Evolutionary conservation across 306 rosid genomes (phyloP), one percentile per base, ranked within the genome.

Genomic region (Macrotyloma uniflorum): DNA sequence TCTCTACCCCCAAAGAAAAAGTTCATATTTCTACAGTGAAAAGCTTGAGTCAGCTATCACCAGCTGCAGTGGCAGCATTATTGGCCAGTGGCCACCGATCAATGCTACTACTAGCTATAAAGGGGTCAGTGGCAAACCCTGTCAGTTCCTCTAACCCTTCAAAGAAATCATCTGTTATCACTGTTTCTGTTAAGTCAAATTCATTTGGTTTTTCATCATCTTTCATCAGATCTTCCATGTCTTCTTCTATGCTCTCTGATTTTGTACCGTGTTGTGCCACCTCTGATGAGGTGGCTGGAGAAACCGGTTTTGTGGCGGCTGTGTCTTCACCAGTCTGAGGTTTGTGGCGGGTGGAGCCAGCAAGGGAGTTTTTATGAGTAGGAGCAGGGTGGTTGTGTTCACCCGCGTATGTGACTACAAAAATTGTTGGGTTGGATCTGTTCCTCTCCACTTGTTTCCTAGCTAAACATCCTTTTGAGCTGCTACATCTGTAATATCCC

Each of bases 351-450:
- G 99, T 93, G 70, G 99, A 95, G 6, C 99, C 99, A 61, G 99
- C 99, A 18, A 95, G 98, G 1, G 99, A 95, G 80, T 93, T 95
- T 71, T 96, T 88, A 78, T 95, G 99, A 26, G 96, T 93, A 0
- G 99, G 99, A 59, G 97, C 98, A 26, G 91, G 96, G 83, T 95
- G 98, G 85, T 88, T 93, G 86, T 95, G 99, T 80, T 93, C 99
- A 33, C 96, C 96, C 1, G 98, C 93, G 87, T 87, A 95, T 2
- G 99, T 95, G 7, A 95, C 97, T n/a, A 91, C 83, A 87, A 93
- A 95, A 94, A 91, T 93, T 77, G 87, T 77, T 76, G 99, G 96
- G 76, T 95, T 94, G 72, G 97, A 82, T 88, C 89, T 89, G 86
- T 87, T 87, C 72, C 93, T 87, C 85, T 95, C 99, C 65, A 95